phyloP scores from a whole-genome alignment of 495 filamentous ascomycete genomes.

The Penicillium desertorum region DNA sequence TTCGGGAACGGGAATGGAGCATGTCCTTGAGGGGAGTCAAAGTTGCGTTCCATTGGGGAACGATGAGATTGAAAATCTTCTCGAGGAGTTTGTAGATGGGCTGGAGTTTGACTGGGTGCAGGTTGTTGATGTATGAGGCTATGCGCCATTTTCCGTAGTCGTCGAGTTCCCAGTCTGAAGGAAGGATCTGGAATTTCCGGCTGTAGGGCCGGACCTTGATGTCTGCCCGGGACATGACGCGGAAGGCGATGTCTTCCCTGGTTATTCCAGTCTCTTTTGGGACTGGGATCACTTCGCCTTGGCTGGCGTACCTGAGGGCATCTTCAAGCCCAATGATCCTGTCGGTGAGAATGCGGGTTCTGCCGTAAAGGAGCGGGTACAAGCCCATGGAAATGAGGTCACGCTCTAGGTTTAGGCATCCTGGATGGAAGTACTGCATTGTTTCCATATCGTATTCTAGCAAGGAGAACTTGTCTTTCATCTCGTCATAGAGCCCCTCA shows the following conservation, averaged over 20 bases:
- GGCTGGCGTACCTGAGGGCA: constrained; percentile 23
- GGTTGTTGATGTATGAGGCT: constrained; percentile 49
- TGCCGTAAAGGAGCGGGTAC: constrained; percentile 46
- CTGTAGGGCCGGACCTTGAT: constrained; percentile 33
- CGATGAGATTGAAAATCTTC: constrained; percentile 38
- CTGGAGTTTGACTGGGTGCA: constrained; percentile 41
- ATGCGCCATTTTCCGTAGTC: constrained; percentile 33
- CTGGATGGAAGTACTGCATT: constrained; percentile 25
- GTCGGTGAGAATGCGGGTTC: constrained; percentile 32
- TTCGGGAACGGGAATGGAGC: constrained; percentile 34
- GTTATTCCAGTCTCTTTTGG: constrained; percentile 34
- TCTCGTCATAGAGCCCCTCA: constrained; percentile 30
- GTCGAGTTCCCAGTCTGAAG: constrained; percentile 36
- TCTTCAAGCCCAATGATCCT: constrained; percentile 29
- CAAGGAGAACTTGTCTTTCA: constrained; percentile 24
- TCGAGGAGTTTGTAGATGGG: constrained; percentile 45
- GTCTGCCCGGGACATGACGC: constrained; percentile 33
- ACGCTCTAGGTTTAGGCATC: constrained; percentile 21
- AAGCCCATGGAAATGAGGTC: constrained; percentile 46
- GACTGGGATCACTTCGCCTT: constrained; percentile 30
- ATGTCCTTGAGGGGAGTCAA: constrained; percentile 42
- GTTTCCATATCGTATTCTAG: constrained; percentile 22
- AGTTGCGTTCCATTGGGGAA: constrained; percentile 42
- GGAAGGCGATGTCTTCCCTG: constrained; percentile 44
- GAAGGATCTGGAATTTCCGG: constrained; percentile 40